Base-by-base conservation (phyloP, 2,329 filamentous ascomycete species). In the Rutstroemia sydowiana region DNA sequence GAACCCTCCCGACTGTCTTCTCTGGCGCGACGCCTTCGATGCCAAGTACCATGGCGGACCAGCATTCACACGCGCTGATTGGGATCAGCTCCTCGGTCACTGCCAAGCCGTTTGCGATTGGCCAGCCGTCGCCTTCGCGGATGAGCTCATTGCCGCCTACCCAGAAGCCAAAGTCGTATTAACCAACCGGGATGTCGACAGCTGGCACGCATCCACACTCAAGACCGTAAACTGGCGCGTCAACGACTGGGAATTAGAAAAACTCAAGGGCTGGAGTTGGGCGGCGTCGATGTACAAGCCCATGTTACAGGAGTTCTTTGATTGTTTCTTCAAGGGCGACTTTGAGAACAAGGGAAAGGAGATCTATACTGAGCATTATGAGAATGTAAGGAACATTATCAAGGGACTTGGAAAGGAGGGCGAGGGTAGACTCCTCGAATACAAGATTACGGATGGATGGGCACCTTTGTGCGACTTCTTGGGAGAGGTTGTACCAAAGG, bases 21-120 rank as follows among this genome's bases (percentile, higher is more conserved):
- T 86, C 71, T 88, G 84, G 84, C 79, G 81, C 69, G 81, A 87
- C 57, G 84, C 84, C 26, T 74, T 88, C 51, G 71, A 72, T 16
- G 80, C 81, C 58, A 81, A 81, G 63, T 82, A 75, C 68, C 75
- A 84, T 58, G 77, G 77, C 30, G 80, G 81, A 49, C 73, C 73
- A 54, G 63, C 71, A 8, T 86, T 86, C 59, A 80, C 77, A 20
- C 77, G 81, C 45, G 76, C 81, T 63, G 80, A 87, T 67, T 87
- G 81, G 80, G 82, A 87, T 66, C 76, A 82, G 66, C 74, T 87
- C 10, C 71, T 87, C 54, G 81, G 82, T 46, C 75, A 83, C 66
- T 81, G 79, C 64, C 41, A 51, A 46, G 48, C 48, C 3, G 43
- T 51, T 1, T 47, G 41, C 14, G 48, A 51, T 18, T 46, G 41